phyloP scores from a whole-genome alignment of 768 basidiomycete genomes.

The Chalciporus sphaerocephalus region DNA sequence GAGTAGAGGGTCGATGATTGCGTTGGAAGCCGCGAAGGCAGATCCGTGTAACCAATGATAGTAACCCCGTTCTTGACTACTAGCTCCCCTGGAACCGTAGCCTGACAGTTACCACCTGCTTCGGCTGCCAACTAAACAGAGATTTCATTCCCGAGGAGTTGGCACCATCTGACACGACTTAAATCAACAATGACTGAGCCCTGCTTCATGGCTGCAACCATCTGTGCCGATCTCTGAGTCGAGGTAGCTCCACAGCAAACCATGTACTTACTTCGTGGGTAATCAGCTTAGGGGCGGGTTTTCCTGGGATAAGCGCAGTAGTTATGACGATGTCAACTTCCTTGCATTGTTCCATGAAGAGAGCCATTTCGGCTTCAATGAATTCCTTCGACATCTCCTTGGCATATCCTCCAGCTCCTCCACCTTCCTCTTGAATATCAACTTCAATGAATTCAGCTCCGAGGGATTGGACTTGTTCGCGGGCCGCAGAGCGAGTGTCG shows the following conservation, averaged over 20 bases:
- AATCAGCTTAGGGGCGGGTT: conserved; percentile 82
- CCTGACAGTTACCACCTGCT: conserved; percentile 86
- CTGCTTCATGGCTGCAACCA: conserved; percentile 89
- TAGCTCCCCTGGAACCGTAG: conserved; percentile 74
- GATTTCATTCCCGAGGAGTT: conserved; percentile 12
- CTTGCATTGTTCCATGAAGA: conserved; percentile 84
- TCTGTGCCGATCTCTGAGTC: conserved; percentile 33
- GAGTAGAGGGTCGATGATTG: conserved; percentile 89
- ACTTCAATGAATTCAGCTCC: conserved; percentile 92
- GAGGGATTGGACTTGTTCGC: conserved; percentile 86
- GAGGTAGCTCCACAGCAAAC: not conserved
- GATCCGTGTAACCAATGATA: conserved; percentile 79
- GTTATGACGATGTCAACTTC: conserved; percentile 89
- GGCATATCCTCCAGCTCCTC: conserved; percentile 80
- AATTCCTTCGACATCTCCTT: conserved; percentile 91
- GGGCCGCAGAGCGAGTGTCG: conserved; percentile 78
- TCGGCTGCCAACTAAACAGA: conserved; percentile 56
- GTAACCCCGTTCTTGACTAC: conserved; percentile 71
- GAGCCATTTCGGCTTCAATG: conserved; percentile 81
- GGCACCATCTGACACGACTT: conserved; percentile 8
- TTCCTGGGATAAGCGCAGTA: conserved; percentile 82
- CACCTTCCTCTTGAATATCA: conserved; percentile 72
- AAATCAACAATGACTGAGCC: conserved; percentile 83
- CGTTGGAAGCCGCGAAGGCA: conserved; percentile 84
- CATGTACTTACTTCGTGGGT: conserved; percentile 49